Evolutionary conservation across 768 basidiomycete species (phyloP).

Genomic region (Kwoniella heveanensis): DNA sequence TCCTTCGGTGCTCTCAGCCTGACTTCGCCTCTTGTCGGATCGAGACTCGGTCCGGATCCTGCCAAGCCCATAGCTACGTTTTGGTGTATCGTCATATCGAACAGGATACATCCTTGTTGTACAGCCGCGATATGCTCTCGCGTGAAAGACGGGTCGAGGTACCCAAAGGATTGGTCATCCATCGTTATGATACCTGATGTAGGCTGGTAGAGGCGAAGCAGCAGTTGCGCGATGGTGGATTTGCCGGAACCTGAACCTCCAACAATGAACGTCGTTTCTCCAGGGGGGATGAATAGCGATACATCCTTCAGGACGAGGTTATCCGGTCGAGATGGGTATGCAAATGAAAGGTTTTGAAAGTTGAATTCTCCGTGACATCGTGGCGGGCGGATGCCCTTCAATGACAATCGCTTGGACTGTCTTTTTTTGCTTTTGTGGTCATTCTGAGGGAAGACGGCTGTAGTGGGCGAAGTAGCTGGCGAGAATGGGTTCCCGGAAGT

Average conservation of each 20-base stretch:
- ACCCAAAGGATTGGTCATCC: conserved; percentile 78
- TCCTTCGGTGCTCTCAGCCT: conserved; percentile 58
- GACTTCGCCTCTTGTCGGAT: conserved; percentile 24
- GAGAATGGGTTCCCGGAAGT: conserved; percentile 29
- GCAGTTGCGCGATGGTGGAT: conserved; percentile 68
- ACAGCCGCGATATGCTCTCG: conserved; percentile 72
- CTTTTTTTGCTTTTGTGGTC: conserved; percentile 1
- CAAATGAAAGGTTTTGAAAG: conserved; percentile 66
- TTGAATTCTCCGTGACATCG: conserved; percentile 72
- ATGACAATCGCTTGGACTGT: conserved; percentile 24
- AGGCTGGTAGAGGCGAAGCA: conserved; percentile 73
- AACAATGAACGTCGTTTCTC: conserved; percentile 77
- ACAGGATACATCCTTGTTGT: conserved; percentile 74
- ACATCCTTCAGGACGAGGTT: conserved; percentile 65
- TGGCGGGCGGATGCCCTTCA: conserved; percentile 69
- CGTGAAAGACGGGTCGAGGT: conserved; percentile 73
- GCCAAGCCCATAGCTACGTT: conserved; percentile 80
- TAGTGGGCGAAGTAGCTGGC: conserved; percentile 16
- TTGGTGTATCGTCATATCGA: conserved; percentile 77
- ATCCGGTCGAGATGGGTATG: conserved; percentile 72
- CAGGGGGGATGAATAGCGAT: conserved; percentile 69
- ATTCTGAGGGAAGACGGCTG: conserved; percentile 1
- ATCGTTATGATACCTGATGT: conserved; percentile 67
- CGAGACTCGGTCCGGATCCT: conserved; percentile 55
- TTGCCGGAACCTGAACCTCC: conserved; percentile 79